phyloP scores from a whole-genome alignment of 768 basidiomycete species.

The Calocybe indica region DNA sequence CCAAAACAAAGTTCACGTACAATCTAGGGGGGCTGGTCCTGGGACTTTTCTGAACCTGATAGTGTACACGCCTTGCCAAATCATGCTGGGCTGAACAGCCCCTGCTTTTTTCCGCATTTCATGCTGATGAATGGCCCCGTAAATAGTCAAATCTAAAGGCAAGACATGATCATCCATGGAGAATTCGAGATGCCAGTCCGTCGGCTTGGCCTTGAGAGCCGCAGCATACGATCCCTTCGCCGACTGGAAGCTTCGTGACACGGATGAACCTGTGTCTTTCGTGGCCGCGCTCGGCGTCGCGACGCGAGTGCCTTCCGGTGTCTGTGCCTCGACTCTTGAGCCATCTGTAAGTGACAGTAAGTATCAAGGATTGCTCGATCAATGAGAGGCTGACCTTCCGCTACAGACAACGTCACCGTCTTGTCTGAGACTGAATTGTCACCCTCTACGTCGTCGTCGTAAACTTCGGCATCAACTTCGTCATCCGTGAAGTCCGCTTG shows the following conservation, averaged over 20 bases:
- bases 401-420: slow-evolving; percentile 79
- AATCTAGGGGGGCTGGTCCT: slow-evolving; percentile 65
- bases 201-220: slow-evolving; percentile 87
- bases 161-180: slow-evolving; percentile 85
- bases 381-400: slow-evolving; percentile 48
- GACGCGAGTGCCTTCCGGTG: slow-evolving; percentile 92
- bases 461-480: slow-evolving; percentile 84
- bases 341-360: slow-evolving; percentile 54
- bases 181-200: slow-evolving; percentile 97
- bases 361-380: neutral
- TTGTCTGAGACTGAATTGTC: slow-evolving; percentile 70
- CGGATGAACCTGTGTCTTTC: slow-evolving; percentile 32
- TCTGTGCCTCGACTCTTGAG: slow-evolving; percentile 91
- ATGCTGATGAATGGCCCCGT: slow-evolving; percentile 93
- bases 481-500: slow-evolving; percentile 80
- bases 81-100: slow-evolving; percentile 56
- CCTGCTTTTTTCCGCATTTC: slow-evolving; percentile 74
- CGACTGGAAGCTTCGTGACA: slow-evolving; percentile 21
- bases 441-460: slow-evolving; percentile 80
- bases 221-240: slow-evolving; percentile 81
- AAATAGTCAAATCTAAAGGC: slow-evolving; percentile 87
- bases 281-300: slow-evolving; percentile 68
- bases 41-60: slow-evolving; percentile 90
- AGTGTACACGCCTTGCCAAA: slow-evolving; percentile 89
- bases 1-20: slow-evolving; percentile 30